Evolutionary conservation across 2,329 filamentous ascomycete genomes (phyloP), one percentile per base, ranked within the genome.

Genomic region (Colletotrichum endophyticum): DNA sequence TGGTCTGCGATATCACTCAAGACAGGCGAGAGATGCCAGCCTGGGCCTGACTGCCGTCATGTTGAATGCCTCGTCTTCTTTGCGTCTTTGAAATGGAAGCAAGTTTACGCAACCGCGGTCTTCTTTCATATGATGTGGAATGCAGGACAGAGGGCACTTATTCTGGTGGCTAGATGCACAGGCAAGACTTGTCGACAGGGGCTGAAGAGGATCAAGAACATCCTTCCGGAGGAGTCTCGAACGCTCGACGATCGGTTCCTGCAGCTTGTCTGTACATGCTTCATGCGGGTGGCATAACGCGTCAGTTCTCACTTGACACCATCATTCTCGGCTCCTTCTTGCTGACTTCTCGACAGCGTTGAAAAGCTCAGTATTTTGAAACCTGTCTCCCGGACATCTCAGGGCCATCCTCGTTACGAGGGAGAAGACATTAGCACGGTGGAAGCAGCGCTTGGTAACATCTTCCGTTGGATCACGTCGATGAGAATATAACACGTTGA

Each of bases 181-280:
- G 3, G 4, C 19, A 22, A 44, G 39, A n/a, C 8, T n/a, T 44
- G 19, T n/a, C 8, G 39, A 2, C 39, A 11, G 8, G 39, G 39
- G 39, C 39, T 11, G 16, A 39, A n/a, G 19, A n/a, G 39, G 5
- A 5, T 1, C 39, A 44, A 44, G 36, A 19, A 3, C 16, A 44
- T n/a, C 36, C 36, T 44, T 19, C 36, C 16, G 36, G 16, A 0
- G 0, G 4, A 44, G 36, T 19, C 36, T 44, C 2, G 16, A 19
- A 44, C 5, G 36, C 16, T n/a, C 5, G 19, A n/a, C 19, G 3
- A n/a, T 49, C 19, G 9, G 9, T 9, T n/a, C 3, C n/a, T 22
- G 0, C 0, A 4, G 44, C n/a, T 0, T 7, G 44, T 49, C 9
- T 22, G 6, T 49, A 13, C 3, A 11, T 0, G 6, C 6, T n/a